These are phyloP conservation scores for Daldinia concentrica DNA, from an alignment of 495 filamentous ascomycete species.

Conservation along the genomic window DNA sequence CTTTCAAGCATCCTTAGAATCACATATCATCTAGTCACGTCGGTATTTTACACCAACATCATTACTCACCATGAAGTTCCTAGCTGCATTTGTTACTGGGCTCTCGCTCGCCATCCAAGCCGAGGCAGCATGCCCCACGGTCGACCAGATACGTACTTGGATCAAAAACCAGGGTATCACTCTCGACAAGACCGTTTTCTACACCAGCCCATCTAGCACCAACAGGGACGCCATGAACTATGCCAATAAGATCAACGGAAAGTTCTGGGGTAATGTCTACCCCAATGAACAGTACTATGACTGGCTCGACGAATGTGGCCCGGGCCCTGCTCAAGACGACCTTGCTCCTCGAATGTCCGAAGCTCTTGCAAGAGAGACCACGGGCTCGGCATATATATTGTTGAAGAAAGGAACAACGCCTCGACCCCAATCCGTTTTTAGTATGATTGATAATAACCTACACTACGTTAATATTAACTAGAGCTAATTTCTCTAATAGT, in stretches of 20 bases:
- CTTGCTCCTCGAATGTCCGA: not conserved
- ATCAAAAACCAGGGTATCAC: not conserved
- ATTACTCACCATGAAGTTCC: not conserved
- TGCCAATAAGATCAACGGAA: not conserved
- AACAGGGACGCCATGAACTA: conserved; percentile 2
- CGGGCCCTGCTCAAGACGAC: not conserved
- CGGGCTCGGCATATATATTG: not conserved
- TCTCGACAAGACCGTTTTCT: not conserved
- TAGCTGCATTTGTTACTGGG: not conserved
- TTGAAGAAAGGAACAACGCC: not conserved
- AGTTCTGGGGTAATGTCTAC: not conserved
- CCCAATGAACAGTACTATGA: not conserved
- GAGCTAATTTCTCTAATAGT: not conserved
- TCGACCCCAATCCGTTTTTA: not conserved
- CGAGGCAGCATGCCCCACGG: not conserved
- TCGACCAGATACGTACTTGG: not conserved
- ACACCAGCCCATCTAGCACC: not conserved
- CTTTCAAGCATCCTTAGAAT: not conserved
- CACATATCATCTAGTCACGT: not conserved
- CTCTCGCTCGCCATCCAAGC: not conserved
- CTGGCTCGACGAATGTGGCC: not conserved
- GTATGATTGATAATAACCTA: not conserved
- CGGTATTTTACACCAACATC: not conserved
- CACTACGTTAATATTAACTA: not conserved
- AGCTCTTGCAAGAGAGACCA: not conserved